Evolutionary conservation across 768 basidiomycete genomes (phyloP), one percentile per base, ranked within the genome.

Genomic region (Lactarius hatsudake): DNA sequence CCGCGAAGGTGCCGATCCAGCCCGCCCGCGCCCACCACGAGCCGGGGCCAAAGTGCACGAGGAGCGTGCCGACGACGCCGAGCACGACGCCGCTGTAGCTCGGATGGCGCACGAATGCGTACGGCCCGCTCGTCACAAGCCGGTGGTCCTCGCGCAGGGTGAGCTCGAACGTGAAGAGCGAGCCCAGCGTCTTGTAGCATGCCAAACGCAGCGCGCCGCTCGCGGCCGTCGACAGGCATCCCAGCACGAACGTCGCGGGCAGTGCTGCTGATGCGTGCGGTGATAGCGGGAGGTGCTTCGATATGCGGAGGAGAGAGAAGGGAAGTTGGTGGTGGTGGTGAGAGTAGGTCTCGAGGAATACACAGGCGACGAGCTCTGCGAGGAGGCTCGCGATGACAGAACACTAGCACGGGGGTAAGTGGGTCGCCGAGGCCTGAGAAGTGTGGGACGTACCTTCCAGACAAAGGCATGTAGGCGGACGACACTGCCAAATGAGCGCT

Each of bases 41-140:
- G 48, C 69, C 71, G 7, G 71, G 71, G 4, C 71, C 71, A 40
- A 66, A 70, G 23, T 66, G 60, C 15, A 66, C 60, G 40, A 71
- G 62, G 15, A 71, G 28, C 30, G 61, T 69, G 53, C 71, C 71
- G 26, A 59, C 23, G 20, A 71, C 51, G 43, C 61, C 70, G 32
- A 71, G 71, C 38, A 72, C 59, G 10, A 64, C 43, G 10, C 70
- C 70, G 58, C 63, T 64, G 65, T 73, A 73, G 58, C 66, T 66
- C 23, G 73, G 73, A 36, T 74, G 73, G 36, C 73, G 72, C 32
- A 74, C 73, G 38, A 62, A 67, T 18, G 55, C 28, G 36, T 74
- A 74, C 15, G 73, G 73, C 18, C 71, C 73, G 18, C 45, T 20
- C 32, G 72, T 73, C 38, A 74, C 67, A n/a, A 74, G 71, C 45